Evolutionary conservation across 2,329 filamentous ascomycete species (phyloP), one percentile per base, ranked within the genome.

Genomic region (Colletotrichum shisoi): DNA sequence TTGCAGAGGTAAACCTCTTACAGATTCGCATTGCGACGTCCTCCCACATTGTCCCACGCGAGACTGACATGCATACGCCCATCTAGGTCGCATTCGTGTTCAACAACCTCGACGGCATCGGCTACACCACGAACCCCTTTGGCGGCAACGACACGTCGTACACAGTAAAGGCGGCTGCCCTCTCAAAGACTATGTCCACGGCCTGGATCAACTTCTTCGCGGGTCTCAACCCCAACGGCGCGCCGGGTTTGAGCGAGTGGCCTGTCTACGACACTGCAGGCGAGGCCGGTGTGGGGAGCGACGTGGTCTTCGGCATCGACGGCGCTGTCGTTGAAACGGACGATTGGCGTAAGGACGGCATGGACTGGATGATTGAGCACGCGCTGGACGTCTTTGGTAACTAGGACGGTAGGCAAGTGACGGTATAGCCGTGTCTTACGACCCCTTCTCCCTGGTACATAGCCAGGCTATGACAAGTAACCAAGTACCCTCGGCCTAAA

Each of bases 11-110:
- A 42, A 48, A 57, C 9, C 1, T 17, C 9, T 39, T 46, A 15
- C 24, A 9, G 6, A 5, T 17, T 21, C n/a, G 31, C 13, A 39
- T 49, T 69, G 8, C 67, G 21, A 19, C 37, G 13, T 40, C n/a
- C 24, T 52, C 37, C 8, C 24, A 34, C 4, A 7, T 9, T 12
- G 7, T 4, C 24, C 8, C 12, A 6, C 45, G 6, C 44, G 44
- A 24, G 34, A 21, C 56, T 48, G 27, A 39, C 44, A 34, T 27
- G 19, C 52, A 24, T 17, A 34, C 12, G 7, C 3, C 1, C 8
- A 17, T 11, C 5, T 1, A 81, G 62, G 74, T 83, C 21, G 72
- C 78, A 7, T 76, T 84, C 59, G 75, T 78, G n/a, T 82, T 84
- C 62, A 72, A 74, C 49, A 79, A 78, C 56, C 52, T 73, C 13